phyloP scores from a whole-genome alignment of 306 rosid species.

The Malus sieversii region DNA sequence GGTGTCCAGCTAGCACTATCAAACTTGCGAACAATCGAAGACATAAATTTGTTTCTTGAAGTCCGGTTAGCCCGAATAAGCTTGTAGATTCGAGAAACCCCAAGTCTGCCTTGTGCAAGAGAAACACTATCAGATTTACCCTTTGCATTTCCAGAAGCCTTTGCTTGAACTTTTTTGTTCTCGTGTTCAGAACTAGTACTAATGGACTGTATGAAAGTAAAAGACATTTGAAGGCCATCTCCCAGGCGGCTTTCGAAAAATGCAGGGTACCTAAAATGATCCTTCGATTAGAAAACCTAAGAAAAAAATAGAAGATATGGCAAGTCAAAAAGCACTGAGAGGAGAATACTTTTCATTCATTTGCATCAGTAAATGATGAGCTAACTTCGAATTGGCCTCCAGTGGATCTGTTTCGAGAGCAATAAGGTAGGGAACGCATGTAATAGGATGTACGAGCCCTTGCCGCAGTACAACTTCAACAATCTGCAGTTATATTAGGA shows the following conservation, averaged over 20 bases:
- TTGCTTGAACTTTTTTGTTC: constrained; percentile 42
- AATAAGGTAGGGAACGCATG: constrained; percentile 91
- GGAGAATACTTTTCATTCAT: constrained; percentile 87
- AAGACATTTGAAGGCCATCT: constrained; percentile 98
- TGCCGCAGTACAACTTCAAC: constrained; percentile 95
- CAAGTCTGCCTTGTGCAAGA: constrained; percentile 80
- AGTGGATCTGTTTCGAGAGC: constrained; percentile 97
- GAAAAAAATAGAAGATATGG: neutral
- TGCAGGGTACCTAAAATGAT: constrained; percentile 84
- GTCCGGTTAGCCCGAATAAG: constrained; percentile 83
- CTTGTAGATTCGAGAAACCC: constrained; percentile 98
- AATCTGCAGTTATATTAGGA: constrained; percentile 45
- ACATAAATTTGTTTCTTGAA: constrained; percentile 92
- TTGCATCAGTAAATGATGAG: constrained; percentile 91
- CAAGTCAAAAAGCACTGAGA: constrained; percentile 5
- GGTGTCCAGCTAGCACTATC: constrained; percentile 62
- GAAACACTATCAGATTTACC: constrained; percentile 59
- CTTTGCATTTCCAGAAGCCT: constrained; percentile 42
- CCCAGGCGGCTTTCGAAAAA: constrained; percentile 97
- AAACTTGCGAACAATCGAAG: constrained; percentile 88
- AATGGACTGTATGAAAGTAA: constrained; percentile 67
- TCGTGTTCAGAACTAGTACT: constrained; percentile 38
- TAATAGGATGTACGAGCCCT: constrained; percentile 99
- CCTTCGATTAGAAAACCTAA: constrained; percentile 24
- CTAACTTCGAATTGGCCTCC: constrained; percentile 75